These are phyloP conservation scores for Scopulariopsis brevicaulis DNA, from an alignment of 2,329 filamentous ascomycete species.

Conservation along the genomic window DNA sequence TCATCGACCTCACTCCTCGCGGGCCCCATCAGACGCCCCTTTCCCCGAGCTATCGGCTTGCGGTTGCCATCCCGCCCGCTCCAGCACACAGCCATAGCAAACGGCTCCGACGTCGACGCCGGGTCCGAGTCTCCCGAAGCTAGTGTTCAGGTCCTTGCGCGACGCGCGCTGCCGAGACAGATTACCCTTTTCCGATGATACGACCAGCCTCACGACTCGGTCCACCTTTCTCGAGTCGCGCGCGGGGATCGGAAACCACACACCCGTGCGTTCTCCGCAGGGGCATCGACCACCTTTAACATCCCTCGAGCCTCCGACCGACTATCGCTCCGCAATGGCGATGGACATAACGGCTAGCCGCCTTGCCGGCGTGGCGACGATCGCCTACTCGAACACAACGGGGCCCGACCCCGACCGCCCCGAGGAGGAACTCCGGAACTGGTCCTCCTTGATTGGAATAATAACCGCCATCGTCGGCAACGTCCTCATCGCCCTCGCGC, in stretches of 20 bases:
- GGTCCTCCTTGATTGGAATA: slow-evolving; percentile 94
- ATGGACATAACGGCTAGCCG: not conserved
- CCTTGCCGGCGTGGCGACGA: not conserved
- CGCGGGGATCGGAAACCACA: not conserved
- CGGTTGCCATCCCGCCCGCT: not conserved
- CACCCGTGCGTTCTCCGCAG: not conserved
- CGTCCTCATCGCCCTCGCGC: slow-evolving; percentile 82
- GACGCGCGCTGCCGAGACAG: not conserved
- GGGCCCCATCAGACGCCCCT: not conserved
- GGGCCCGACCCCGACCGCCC: slow-evolving; percentile 15
- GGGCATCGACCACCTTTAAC: not conserved
- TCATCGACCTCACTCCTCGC: not conserved
- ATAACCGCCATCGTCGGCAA: slow-evolving; percentile 88
- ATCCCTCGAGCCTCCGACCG: not conserved
- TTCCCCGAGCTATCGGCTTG: not conserved
- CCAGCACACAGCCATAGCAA: not conserved
- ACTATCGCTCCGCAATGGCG: not conserved
- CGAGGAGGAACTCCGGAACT: slow-evolving; percentile 48
- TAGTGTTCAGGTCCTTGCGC: not conserved
- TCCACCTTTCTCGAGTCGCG: not conserved
- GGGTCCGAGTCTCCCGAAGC: not conserved
- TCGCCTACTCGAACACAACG: slow-evolving; percentile 1
- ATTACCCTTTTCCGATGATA: slow-evolving; percentile 1
- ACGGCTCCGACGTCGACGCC: not conserved
- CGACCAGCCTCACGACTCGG: not conserved